Base-by-base conservation (phyloP, 2,329 filamentous ascomycete genomes). In the Paracoccidioides brasiliensis region DNA sequence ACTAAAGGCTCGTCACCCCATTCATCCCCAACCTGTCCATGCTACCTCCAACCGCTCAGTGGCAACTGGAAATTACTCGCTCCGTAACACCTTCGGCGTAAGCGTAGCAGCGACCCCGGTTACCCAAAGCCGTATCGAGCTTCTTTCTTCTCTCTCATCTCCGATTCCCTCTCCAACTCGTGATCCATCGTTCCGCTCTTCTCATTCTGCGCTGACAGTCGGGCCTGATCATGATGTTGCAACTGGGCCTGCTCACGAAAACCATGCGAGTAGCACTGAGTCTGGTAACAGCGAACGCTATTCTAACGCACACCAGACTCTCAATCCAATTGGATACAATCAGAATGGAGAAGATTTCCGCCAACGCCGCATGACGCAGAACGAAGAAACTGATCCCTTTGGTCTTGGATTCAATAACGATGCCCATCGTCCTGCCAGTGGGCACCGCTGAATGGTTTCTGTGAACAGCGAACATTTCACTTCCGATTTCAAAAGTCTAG, bases 351-450 rank as follows among this genome's bases (percentile, higher is more conserved):
- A 46, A 15, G 30, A 54, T 46, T 44, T 32, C n/a, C 52, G 41
- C 6, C 30, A 48, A 22, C 41, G 41, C 15, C 40, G 41, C 10
- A 37, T 33, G 32, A 54, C 38, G 41, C 52, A 54, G 9, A 49
- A 30, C 12, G 15, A 5, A 4, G 48, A 56, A 35, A 44, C 14
- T 22, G 54, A 56, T 32, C 38, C 49, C 37, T 56, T 56, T 40
- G 49, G 45, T 1, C 40, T 56, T 52, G 49, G 54, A 6, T 15
- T 56, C 33, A 49, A 54, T 33, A 33, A 54, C n/a, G 52, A 54
- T 33, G 28, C n/a, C 10, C n/a, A 7, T 38, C 14, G 10, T 8
- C 37, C 49, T 30, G 8, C 15, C 12, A 41, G 12, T 42, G 28
- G 15, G 10, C 22, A 15, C 12, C n/a, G 22, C 22, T 51, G 15